These are phyloP conservation scores for Trypanosoma mega DNA, from an alignment of 208 protist genomes.

Conservation along the genomic window DNA sequence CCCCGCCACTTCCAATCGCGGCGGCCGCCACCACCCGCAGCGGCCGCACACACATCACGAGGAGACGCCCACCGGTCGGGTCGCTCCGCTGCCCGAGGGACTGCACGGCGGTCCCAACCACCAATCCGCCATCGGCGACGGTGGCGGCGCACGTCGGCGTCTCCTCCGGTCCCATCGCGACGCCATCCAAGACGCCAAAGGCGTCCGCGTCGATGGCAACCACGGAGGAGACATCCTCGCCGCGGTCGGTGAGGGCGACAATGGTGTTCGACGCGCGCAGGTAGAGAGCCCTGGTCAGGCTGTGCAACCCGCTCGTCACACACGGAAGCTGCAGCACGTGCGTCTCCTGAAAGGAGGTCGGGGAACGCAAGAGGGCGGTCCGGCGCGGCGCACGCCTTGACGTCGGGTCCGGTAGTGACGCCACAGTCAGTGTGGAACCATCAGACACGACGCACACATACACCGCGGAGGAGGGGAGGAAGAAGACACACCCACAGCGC, in stretches of 20 bases:
- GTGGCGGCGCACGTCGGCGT: slow-evolving; percentile 23
- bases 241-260: slow-evolving; percentile 19
- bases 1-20: slow-evolving; percentile 9
- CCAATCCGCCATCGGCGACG: slow-evolving; percentile 7
- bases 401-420: slow-evolving; percentile 19
- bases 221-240: slow-evolving; percentile 16
- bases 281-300: slow-evolving; percentile 21
- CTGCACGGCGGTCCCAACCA: slow-evolving; percentile 21
- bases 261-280: slow-evolving; percentile 17
- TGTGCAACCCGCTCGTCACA: slow-evolving; percentile 16
- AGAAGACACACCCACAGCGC: slow-evolving; percentile 20
- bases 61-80: slow-evolving; percentile 13
- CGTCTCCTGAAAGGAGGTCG: slow-evolving; percentile 18
- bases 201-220: slow-evolving; percentile 21
- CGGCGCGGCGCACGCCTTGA: neutral
- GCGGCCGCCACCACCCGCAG: slow-evolving; percentile 20
- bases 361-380: slow-evolving; percentile 7
- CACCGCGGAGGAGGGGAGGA: slow-evolving; percentile 9
- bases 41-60: slow-evolving; percentile 19
- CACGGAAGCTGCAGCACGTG: slow-evolving; percentile 24
- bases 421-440: slow-evolving; percentile 1
- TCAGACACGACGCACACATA: slow-evolving; percentile 22
- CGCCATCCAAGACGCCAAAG: slow-evolving; percentile 19
- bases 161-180: slow-evolving; percentile 13
- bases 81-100: neutral